Base-by-base conservation (phyloP, 306 rosid species). In the Casuarina cunninghamiana region DNA sequence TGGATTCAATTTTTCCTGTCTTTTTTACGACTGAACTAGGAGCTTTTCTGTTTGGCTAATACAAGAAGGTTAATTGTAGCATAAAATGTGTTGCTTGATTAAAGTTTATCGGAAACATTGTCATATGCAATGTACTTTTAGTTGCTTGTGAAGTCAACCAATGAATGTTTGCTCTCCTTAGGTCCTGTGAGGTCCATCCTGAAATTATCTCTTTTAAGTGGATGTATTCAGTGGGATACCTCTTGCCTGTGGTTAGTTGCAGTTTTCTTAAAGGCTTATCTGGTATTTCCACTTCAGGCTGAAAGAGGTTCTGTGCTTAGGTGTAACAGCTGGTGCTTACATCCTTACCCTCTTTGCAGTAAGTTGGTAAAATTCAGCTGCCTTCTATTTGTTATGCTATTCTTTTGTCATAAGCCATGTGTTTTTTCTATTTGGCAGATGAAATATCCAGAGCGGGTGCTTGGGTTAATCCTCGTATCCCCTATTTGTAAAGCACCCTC, bases 261-360 rank as follows among this genome's bases (percentile, higher is more conserved):
- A 43, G 48, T 75, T 21, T 45, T 48, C 72, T 49, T 75, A 77
- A 80, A 72, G 73, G 50, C 41, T 77, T 49, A 46, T 38, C 75
- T 58, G 63, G 46, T 43, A 69, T 50, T 73, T 74, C 77, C 77
- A 78, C 79, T 82, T 73, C 91, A 93, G 97, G 87, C 86, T 93
- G 72, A 89, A 78, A 84, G 88, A 89, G 84, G 93, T 93, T 75
- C 48, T 93, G 83, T 93, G 97, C 89, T 75, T 93, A 66, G 97
- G 97, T 57, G 96, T 93, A 75, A 90, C 93, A 55, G 97, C 93
- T 54, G 97, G 96, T 75, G 97, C 97, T 73, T 93, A 90, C 85
- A 83, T 93, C 73, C 92, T 93, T 57, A 87, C 93, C 45, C 89
- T 90, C 58, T 89, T 90, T 80, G 92, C 97, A 50, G 97, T 93